These are phyloP conservation scores for Coix lacrymajobi DNA, from an alignment of 176 grass and related monocot species.

Conservation along the genomic window DNA sequence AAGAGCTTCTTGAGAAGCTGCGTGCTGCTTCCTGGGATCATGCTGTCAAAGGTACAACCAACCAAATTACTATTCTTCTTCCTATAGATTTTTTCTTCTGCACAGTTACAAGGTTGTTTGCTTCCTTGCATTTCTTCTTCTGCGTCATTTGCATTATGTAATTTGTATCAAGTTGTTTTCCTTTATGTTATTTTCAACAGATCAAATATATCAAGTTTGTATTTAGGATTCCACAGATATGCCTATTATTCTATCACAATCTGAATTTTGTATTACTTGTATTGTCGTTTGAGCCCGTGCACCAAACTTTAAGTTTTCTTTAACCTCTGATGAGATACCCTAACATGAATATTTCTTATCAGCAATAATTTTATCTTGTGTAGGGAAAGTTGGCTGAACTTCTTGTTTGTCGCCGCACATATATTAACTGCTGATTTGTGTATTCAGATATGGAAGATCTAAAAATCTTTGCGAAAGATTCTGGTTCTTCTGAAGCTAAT, in stretches of 20 bases:
- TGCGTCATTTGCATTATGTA: neutral
- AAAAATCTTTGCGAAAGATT: conserved; percentile 57
- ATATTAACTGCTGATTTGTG: conserved; percentile 19
- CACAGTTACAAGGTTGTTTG: neutral
- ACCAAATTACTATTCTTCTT: neutral
- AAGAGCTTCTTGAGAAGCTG: conserved; percentile 96
- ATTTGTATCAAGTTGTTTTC: neutral
- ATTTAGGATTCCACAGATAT: neutral
- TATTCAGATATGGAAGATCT: conserved; percentile 85
- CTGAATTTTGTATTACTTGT: neutral
- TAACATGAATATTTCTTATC: neutral
- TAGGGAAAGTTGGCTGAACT: neutral
- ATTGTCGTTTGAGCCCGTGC: neutral
- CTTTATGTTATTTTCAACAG: neutral
- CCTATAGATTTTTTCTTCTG: neutral
- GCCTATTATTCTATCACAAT: neutral
- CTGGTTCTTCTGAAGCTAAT: conserved; percentile 76
- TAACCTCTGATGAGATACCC: neutral
- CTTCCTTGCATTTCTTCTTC: neutral
- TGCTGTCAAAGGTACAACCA: conserved; percentile 68
- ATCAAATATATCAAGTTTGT: neutral
- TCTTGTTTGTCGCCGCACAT: neutral
- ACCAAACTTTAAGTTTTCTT: neutral
- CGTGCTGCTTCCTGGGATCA: conserved; percentile 91
- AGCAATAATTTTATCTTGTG: neutral